A percentile compares a stretch with the other conserved stretches of the same genome.
Evolutionary conservation across 176 grass and related monocot species (phyloP).

Genomic region (Musa troglodytarum): DNA sequence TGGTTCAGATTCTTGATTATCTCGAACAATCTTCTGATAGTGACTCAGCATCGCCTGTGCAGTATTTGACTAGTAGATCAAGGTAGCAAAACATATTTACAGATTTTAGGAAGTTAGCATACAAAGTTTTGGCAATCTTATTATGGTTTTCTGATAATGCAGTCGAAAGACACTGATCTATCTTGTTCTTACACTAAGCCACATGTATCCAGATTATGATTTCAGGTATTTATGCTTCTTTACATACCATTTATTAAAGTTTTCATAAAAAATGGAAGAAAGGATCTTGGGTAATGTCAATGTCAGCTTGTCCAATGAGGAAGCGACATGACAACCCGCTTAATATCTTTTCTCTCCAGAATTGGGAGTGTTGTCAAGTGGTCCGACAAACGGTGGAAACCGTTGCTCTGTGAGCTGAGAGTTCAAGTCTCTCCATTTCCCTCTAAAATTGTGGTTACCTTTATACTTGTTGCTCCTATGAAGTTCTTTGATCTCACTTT

Average conservation of each 20-base stretch:
- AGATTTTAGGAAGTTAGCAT: too few species aligned
- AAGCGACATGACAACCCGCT: conserved; percentile 22
- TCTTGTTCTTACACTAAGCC: conserved; percentile 71
- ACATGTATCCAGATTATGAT: conserved; percentile 97
- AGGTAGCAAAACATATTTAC: conserved; percentile 30
- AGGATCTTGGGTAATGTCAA: conserved; percentile 95
- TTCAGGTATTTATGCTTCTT: conserved; percentile 76
- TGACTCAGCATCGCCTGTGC: conserved; percentile 68
- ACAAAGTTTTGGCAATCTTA: not conserved
- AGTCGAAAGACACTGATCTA: conserved; percentile 93
- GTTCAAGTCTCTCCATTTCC: conserved; percentile 99
- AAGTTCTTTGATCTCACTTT: not conserved
- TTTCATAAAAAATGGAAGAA: conserved; percentile 30
- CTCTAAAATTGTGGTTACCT: conserved; percentile 30
- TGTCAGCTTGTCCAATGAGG: conserved; percentile 39
- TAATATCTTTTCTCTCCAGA: conserved; percentile 44
- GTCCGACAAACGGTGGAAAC: conserved; percentile 79
- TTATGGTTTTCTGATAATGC: not conserved
- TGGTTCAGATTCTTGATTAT: conserved; percentile 84
- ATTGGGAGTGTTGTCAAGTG: conserved; percentile 97
- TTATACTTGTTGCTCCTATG: not conserved
- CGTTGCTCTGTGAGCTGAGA: conserved; percentile 96
- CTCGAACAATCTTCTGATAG: conserved; percentile 69
- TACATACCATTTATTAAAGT: not conserved
- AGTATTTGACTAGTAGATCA: conserved; percentile 68